Conservation (phyloP, 2,329 filamentous ascomycete genomes). For the Trichoderma sp. region DNA sequence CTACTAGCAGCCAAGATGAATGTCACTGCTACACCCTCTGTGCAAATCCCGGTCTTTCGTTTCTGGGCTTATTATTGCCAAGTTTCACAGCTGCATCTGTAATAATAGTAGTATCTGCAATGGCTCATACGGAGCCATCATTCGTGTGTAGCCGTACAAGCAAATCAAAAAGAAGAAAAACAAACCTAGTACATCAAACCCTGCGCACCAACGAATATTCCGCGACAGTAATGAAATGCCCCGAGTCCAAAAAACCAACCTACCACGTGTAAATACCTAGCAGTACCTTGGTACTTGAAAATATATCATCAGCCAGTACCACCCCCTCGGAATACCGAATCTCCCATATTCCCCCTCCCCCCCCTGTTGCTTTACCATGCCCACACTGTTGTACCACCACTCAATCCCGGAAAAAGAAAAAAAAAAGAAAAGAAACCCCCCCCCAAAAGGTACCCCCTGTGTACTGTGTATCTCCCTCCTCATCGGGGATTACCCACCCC, state of each 20-base stretch:
- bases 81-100: too few relatives aligned
- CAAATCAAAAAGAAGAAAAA: neutral
- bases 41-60: too few relatives aligned
- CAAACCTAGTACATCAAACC: neutral
- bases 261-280: neutral
- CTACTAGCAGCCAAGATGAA: neutral
- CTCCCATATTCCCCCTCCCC: neutral
- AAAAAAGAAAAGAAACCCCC: neutral
- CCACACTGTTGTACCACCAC: too few relatives aligned
- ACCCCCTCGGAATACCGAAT: neutral
- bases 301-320: neutral
- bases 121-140: too few relatives aligned
- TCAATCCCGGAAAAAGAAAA: neutral
- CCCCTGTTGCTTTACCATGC: too few relatives aligned
- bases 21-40: neutral
- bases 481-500: neutral
- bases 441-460: neutral
- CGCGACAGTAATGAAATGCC: neutral
- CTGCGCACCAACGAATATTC: neutral
- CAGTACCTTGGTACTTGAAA: too few relatives aligned
- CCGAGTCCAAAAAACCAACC: too few relatives aligned
- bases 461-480: neutral
- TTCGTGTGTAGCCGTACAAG: too few relatives aligned
- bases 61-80: too few relatives aligned
- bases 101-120: too few relatives aligned